phyloP scores from a whole-genome alignment of 768 basidiomycete genomes.

The Antrodiella citrinella region DNA sequence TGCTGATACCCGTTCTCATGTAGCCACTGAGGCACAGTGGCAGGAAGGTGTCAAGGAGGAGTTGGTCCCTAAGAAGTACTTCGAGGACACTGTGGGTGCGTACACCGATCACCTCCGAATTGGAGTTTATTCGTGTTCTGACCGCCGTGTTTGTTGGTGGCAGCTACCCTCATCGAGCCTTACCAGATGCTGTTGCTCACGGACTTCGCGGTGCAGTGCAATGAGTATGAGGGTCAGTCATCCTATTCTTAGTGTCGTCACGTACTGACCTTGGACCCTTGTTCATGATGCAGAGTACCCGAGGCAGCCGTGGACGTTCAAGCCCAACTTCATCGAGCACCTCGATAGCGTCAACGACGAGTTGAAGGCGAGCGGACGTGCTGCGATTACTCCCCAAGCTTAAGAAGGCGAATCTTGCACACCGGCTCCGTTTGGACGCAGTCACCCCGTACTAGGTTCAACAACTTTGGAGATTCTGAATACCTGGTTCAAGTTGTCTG shows the following conservation, averaged over 20 bases:
- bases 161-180: constrained; percentile 59
- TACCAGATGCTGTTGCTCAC: constrained; percentile 56
- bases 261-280: neutral
- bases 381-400: too few relatives aligned
- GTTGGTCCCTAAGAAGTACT: constrained; percentile 40
- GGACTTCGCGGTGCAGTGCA: constrained; percentile 55
- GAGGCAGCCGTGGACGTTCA: constrained; percentile 59
- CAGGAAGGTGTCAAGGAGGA: constrained; percentile 47
- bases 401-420: too few relatives aligned
- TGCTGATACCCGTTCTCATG: constrained; percentile 17
- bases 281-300: constrained; percentile 44
- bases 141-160: neutral
- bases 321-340: constrained; percentile 49
- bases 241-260: neutral
- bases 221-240: constrained; percentile 47
- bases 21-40: constrained; percentile 55
- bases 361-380: constrained; percentile 13
- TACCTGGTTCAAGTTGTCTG: too few relatives aligned
- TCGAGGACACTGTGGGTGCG: constrained; percentile 46
- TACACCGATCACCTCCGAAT: neutral
- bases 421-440: too few relatives aligned
- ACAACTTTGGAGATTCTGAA: too few relatives aligned
- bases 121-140: neutral
- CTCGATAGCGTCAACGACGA: constrained; percentile 42
- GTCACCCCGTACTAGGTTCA: too few relatives aligned